A percentile compares a stretch with the other conserved stretches of the same genome.
These are phyloP conservation scores for Neofusicoccum ribis DNA, from an alignment of 2,329 filamentous ascomycete species.

Conservation along the genomic window DNA sequence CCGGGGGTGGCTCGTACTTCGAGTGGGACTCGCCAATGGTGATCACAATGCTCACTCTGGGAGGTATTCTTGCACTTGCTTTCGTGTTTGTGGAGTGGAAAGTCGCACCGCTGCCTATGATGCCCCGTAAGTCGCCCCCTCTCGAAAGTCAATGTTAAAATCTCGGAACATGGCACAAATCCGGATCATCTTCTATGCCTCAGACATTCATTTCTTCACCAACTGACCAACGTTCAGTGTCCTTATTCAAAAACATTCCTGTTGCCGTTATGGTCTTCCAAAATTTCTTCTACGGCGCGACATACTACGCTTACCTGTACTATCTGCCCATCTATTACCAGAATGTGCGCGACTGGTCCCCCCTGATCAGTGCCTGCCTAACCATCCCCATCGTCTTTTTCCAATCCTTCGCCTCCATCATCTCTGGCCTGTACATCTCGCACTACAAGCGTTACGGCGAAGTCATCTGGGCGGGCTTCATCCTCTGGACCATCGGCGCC, in stretches of 20 bases:
- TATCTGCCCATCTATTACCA: slow-evolving; percentile 65
- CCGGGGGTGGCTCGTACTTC: slow-evolving; percentile 60
- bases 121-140: slow-evolving; percentile 39
- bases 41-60: slow-evolving; percentile 59
- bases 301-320: slow-evolving; percentile 61
- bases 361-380: slow-evolving; percentile 53
- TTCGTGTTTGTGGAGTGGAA: slow-evolving; percentile 60
- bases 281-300: slow-evolving; percentile 60
- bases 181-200: too few relatives aligned
- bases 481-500: slow-evolving; percentile 53
- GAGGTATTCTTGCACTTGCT: slow-evolving; percentile 45
- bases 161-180: too few relatives aligned
- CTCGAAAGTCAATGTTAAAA: too few relatives aligned
- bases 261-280: slow-evolving; percentile 58
- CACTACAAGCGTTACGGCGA: slow-evolving; percentile 59
- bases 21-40: slow-evolving; percentile 58
- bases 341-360: slow-evolving; percentile 51
- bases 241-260: slow-evolving; percentile 56
- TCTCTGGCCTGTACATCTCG: slow-evolving; percentile 61
- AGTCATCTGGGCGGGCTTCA: slow-evolving; percentile 55
- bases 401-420: slow-evolving; percentile 49
- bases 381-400: slow-evolving; percentile 52
- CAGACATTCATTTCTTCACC: too few relatives aligned
- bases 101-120: slow-evolving; percentile 58
- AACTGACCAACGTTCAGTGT: slow-evolving; percentile 33